Base-by-base conservation (phyloP, 2,329 filamentous ascomycete species). In the Alternaria burnsii region DNA sequence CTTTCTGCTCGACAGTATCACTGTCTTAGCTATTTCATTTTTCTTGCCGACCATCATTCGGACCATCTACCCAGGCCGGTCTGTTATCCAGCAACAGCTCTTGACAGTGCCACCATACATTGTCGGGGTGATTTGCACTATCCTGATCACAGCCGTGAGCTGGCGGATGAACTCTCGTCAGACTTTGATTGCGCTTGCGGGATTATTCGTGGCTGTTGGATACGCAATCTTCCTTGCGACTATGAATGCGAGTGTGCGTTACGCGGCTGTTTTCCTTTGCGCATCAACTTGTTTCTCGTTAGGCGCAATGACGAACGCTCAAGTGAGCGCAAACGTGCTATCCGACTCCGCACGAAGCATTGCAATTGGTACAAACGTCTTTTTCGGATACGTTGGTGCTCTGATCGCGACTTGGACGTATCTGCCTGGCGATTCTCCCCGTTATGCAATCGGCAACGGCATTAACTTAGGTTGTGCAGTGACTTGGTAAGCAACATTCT, bases 331-430 rank as follows among this genome's bases (percentile, higher is more conserved):
- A n/a, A 91, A 91, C 63, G 88, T 91, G 0, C 83, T 91, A 7
- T 87, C 86, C 5, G 89, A 92, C 66, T 89, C 89, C 0, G 87
- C 89, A 0, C 83, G 89, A 5, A 36, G 58, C 38, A 32, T 63
- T 54, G 64, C 65, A 1, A 65, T 69, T n/a, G 62, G 63, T 7
- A 64, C 62, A 20, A 67, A 66, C 34, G 51, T 90, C 68, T 91
- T 91, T 87, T 79, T 90, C 26, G 89, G 88, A 32, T 90, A 91
- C 55, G 73, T 91, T 18, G 89, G 89, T 2, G 89, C 88, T 0
- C 75, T 91, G 34, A 82, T 89, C 57, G 83, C 86, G 2, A 88
- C 86, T 0, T 90, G 87, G 87, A 83, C 82, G 0, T 90, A 87
- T 74, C 68, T 90, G 8, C 83, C 84, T 0, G 84, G 77, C 62